phyloP scores from a whole-genome alignment of 2,329 filamentous ascomycete species.

The Hortaea werneckii region DNA sequence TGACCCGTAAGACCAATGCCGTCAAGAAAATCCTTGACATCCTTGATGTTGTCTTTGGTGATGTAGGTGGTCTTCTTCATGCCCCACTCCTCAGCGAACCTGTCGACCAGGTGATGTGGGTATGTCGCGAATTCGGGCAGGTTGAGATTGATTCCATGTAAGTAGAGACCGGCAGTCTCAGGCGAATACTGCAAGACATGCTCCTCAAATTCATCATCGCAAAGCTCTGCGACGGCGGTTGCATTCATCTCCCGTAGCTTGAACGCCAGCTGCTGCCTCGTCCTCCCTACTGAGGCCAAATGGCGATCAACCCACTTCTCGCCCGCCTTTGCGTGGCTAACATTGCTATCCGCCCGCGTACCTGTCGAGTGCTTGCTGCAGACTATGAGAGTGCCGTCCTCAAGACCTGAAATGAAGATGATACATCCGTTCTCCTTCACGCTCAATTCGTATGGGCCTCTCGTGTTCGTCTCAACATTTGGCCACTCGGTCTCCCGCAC shows the following conservation, averaged over 20 bases:
- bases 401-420: constrained; percentile 87
- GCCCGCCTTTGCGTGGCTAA: constrained; percentile 77
- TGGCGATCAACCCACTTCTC: constrained; percentile 76
- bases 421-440: constrained; percentile 99
- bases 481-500: constrained; percentile 72
- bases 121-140: constrained; percentile 86
- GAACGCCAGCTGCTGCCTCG: constrained; percentile 63
- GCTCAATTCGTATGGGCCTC: constrained; percentile 86
- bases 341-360: constrained; percentile 54
- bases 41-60: constrained; percentile 60
- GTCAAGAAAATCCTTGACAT: constrained; percentile 74
- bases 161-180: constrained; percentile 77
- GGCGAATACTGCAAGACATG: constrained; percentile 84
- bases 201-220: constrained; percentile 93
- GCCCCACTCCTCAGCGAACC: constrained; percentile 85
- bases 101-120: constrained; percentile 69
- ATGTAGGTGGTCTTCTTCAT: constrained; percentile 82
- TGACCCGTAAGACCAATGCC: constrained; percentile 77
- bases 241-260: constrained; percentile 70
- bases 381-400: constrained; percentile 83
- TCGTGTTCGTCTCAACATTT: constrained; percentile 64
- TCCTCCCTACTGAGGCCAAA: constrained; percentile 66
- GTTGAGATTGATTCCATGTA: constrained; percentile 94
- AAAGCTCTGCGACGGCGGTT: constrained; percentile 93
- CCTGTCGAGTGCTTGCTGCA: constrained; percentile 99